phyloP scores from a whole-genome alignment of 2,329 filamentous ascomycete species.

The Fusarium euwallaceae region DNA sequence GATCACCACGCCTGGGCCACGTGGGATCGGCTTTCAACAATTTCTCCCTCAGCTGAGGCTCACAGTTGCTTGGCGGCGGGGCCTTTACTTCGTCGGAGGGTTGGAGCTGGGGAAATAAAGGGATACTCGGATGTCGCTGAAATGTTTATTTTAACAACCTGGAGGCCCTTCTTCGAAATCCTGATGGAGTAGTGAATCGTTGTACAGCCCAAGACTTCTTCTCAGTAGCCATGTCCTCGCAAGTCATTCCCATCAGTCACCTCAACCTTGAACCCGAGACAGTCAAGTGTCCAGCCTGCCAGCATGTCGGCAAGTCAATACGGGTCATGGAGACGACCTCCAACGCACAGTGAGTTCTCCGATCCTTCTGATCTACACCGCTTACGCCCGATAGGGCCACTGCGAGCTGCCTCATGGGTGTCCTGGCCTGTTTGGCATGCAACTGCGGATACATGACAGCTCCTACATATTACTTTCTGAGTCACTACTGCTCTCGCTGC shows the following conservation, averaged over 20 bases:
- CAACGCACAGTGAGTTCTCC: conserved; percentile 1
- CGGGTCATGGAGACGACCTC: conserved; percentile 18
- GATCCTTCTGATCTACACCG: too few relatives aligned
- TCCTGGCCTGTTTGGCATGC: conserved; percentile 10
- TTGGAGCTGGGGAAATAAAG: background rate
- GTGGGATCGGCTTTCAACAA: background rate
- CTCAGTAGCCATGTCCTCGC: background rate
- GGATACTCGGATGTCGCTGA: background rate
- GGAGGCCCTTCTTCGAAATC: background rate
- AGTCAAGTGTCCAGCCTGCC: conserved; percentile 20
- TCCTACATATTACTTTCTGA: conserved; percentile 16
- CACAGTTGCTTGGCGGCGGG: conserved; percentile 7
- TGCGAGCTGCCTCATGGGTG: background rate
- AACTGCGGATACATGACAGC: conserved; percentile 18
- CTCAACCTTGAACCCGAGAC: conserved; percentile 9
- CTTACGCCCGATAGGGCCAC: too few relatives aligned
- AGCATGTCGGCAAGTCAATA: conserved; percentile 14
- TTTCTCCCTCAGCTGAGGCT: conserved; percentile 3
- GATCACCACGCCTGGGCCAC: background rate
- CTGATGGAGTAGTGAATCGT: background rate
- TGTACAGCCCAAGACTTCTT: background rate
- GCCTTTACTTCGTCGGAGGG: background rate
- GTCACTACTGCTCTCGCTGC: conserved; percentile 17
- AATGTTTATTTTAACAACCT: background rate
- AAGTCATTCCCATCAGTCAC: conserved; percentile 3